Evolutionary conservation across 179 eudicot species (phyloP).

Genomic region (Silene coronaria): DNA sequence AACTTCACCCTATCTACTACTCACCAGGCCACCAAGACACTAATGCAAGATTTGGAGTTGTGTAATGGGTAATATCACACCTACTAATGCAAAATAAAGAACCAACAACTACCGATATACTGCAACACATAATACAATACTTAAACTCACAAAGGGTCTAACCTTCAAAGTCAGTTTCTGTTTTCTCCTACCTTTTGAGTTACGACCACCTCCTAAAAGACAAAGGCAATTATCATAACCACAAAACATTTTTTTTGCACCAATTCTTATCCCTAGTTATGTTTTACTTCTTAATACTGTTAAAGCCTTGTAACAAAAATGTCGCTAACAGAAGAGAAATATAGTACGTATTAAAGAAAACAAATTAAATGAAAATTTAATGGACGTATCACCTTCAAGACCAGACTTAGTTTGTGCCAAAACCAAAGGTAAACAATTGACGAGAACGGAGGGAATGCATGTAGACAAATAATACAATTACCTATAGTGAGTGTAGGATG

Average conservation of each 20-base stretch:
- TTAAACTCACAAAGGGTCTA: slow-evolving; percentile 25
- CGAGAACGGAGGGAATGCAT: no score
- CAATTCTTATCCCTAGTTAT: not conserved
- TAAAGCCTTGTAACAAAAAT: no score
- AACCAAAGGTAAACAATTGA: no score
- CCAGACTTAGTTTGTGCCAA: no score
- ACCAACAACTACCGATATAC: slow-evolving; percentile 15
- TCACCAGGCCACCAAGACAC: no score
- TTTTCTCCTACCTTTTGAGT: slow-evolving; percentile 43
- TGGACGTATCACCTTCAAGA: slow-evolving; percentile 24
- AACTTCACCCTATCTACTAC: no score
- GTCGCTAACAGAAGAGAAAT: no score
- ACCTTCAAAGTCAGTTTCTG: slow-evolving; percentile 67
- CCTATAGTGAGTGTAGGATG: no score
- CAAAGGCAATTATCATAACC: not conserved
- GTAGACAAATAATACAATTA: no score
- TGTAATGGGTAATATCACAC: slow-evolving; percentile 20
- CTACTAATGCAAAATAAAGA: slow-evolving; percentile 21
- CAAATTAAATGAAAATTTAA: not conserved
- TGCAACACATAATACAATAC: slow-evolving; percentile 1
- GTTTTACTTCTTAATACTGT: not conserved
- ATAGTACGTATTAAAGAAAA: no score
- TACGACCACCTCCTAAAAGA: not conserved
- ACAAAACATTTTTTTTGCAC: not conserved
- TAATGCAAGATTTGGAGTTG: no score